Conservation (phyloP, 805 yeast species). For the Kazachstania africana region DNA sequence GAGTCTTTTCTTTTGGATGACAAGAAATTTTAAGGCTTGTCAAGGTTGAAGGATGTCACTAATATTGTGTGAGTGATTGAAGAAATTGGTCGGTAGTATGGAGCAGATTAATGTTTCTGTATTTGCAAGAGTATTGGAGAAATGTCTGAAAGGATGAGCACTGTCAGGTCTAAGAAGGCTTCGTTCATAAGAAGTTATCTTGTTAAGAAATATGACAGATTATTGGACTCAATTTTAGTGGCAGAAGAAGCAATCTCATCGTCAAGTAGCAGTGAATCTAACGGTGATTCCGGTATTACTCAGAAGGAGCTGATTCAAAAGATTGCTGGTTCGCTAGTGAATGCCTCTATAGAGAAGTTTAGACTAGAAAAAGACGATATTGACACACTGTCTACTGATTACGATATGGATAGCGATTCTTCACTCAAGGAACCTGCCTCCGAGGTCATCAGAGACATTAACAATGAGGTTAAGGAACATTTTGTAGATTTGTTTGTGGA, state of each 20-base stretch:
- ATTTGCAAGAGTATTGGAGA: background rate
- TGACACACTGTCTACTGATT: background rate
- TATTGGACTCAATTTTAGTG: constrained; percentile 14
- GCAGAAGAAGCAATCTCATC: constrained; percentile 12
- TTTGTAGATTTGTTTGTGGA: constrained; percentile 50
- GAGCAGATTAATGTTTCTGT: too few relatives aligned
- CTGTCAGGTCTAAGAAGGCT: background rate
- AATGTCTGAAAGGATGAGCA: too few relatives aligned
- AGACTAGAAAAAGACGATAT: constrained; percentile 4
- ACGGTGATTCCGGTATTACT: constrained; percentile 3
- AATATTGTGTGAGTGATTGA: too few relatives aligned
- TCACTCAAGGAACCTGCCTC: background rate
- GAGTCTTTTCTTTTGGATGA: too few relatives aligned
- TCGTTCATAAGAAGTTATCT: constrained; percentile 9
- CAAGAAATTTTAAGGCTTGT: too few relatives aligned
- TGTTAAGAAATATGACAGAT: constrained; percentile 16
- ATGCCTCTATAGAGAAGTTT: constrained; percentile 33
- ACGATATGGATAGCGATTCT: background rate
- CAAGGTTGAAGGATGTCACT: too few relatives aligned
- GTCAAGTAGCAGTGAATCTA: constrained; percentile 4
- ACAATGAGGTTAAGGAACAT: constrained; percentile 26
- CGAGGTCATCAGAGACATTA: background rate
- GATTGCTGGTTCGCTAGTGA: constrained; percentile 33
- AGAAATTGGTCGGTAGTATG: too few relatives aligned
- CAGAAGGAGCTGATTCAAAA: constrained; percentile 26